These are phyloP conservation scores for Colletotrichum simmondsii DNA, from an alignment of 2,329 filamentous ascomycete genomes.

Conservation along the genomic window DNA sequence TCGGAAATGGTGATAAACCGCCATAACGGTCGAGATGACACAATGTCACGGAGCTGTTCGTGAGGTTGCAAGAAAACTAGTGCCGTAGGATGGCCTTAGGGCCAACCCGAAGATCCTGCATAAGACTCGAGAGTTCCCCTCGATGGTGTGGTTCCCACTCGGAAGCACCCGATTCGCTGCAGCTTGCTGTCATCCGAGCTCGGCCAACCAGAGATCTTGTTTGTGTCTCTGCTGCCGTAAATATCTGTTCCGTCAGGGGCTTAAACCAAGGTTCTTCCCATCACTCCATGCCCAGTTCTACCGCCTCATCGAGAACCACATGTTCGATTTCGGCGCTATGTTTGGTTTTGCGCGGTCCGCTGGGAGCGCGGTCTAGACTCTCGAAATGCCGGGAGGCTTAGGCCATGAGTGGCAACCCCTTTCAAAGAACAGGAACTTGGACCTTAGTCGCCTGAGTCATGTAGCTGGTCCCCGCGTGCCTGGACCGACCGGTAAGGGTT, in stretches of 20 bases:
- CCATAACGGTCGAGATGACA: constrained; percentile 2
- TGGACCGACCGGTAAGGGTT: background rate
- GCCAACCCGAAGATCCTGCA: constrained; percentile 19
- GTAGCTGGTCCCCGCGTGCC: background rate
- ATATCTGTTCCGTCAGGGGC: constrained; percentile 18
- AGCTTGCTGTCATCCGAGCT: constrained; percentile 13
- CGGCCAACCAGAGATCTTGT: constrained; percentile 13
- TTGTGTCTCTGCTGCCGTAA: constrained; percentile 2
- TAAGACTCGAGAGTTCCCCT: constrained; percentile 2
- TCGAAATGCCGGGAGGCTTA: background rate
- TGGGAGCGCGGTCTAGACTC: background rate
- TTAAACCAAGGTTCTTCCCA: constrained; percentile 10
- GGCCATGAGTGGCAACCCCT: background rate
- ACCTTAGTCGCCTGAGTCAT: background rate
- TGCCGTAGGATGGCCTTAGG: background rate
- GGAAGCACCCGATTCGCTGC: constrained; percentile 30
- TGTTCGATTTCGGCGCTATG: background rate
- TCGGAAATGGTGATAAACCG: background rate
- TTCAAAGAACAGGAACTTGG: background rate
- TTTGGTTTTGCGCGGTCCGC: background rate
- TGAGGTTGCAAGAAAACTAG: background rate
- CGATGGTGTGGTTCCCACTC: constrained; percentile 23
- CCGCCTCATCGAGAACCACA: constrained; percentile 1
- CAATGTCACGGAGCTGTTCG: background rate
- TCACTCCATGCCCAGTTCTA: background rate